A percentile compares a stretch with the other conserved stretches of the same genome.
Evolutionary conservation across 2,329 filamentous ascomycete genomes (phyloP).

Genomic region (Apiospora sp.): DNA sequence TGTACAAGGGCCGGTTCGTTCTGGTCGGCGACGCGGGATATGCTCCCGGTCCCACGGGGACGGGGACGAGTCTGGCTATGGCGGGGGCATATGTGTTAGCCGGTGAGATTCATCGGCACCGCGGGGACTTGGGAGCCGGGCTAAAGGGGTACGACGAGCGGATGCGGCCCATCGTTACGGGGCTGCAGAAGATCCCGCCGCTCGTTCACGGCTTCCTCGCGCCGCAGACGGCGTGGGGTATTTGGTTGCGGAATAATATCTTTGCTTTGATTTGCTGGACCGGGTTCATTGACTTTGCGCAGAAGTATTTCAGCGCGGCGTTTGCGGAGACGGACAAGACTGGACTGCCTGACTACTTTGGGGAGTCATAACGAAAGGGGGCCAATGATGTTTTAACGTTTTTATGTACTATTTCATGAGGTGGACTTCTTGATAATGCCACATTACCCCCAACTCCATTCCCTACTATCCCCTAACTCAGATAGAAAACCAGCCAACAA

Average conservation of each 20-base stretch:
- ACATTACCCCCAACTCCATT: no score
- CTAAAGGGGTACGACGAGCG: slow-evolving; percentile 45
- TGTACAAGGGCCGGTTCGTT: slow-evolving; percentile 55
- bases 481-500: background rate
- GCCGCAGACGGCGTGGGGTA: slow-evolving; percentile 54
- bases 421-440: no score
- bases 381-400: background rate
- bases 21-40: slow-evolving; percentile 64
- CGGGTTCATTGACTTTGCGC: slow-evolving; percentile 40
- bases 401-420: no score
- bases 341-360: background rate
- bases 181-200: slow-evolving; percentile 43
- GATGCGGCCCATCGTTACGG: slow-evolving; percentile 46
- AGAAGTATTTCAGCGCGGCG: slow-evolving; percentile 38
- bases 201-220: slow-evolving; percentile 46
- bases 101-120: slow-evolving; percentile 52
- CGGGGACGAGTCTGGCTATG: slow-evolving; percentile 58
- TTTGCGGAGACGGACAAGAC: background rate
- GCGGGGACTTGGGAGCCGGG: slow-evolving; percentile 41
- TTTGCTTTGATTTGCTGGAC: slow-evolving; percentile 51
- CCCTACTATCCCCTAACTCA: background rate
- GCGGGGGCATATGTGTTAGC: slow-evolving; percentile 64
- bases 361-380: background rate
- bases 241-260: slow-evolving; percentile 53
- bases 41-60: slow-evolving; percentile 57